Evolutionary conservation across 1,284 basidiomycete genomes (phyloP).

Genomic region (Heterobasidion occidentale): DNA sequence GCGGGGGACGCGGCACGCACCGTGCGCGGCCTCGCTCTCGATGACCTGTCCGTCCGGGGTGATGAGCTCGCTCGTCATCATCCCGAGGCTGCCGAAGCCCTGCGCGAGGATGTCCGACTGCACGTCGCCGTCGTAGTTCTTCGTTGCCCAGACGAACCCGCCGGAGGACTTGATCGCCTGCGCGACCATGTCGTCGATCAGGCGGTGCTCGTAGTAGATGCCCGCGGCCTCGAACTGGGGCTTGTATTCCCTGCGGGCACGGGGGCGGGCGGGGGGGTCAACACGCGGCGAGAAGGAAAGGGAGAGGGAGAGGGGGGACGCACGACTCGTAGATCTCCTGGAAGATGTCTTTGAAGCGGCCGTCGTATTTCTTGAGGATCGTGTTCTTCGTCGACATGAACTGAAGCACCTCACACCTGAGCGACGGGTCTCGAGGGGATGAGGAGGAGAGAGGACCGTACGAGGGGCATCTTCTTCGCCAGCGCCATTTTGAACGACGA

Average conservation of each 20-base stretch:
- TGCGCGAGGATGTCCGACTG: slow-evolving; percentile 90
- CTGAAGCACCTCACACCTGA: slow-evolving; percentile 19
- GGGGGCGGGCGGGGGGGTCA: too few relatives aligned
- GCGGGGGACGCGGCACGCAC: slow-evolving; percentile 24
- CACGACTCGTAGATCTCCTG: slow-evolving; percentile 83
- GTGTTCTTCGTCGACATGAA: slow-evolving; percentile 99
- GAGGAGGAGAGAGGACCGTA: slow-evolving; percentile 25
- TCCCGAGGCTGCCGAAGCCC: slow-evolving; percentile 89
- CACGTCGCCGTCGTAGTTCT: slow-evolving; percentile 97
- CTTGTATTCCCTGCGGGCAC: slow-evolving; percentile 64
- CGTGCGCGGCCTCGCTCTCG: slow-evolving; percentile 94
- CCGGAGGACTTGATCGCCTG: slow-evolving; percentile 95
- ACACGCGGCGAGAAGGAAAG: neutral
- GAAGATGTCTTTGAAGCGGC: slow-evolving; percentile 99
- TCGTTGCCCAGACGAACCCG: slow-evolving; percentile 96
- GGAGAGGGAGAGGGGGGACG: slow-evolving; percentile 16
- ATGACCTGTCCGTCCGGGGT: slow-evolving; percentile 92
- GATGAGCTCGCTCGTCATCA: slow-evolving; percentile 98
- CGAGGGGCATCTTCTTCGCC: slow-evolving; percentile 87
- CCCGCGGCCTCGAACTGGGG: slow-evolving; percentile 72
- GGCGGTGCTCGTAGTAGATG: slow-evolving; percentile 96
- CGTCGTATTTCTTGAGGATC: slow-evolving; percentile 94
- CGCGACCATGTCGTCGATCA: slow-evolving; percentile 94
- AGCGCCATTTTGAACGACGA: slow-evolving; percentile 99
- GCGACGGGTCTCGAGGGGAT: too few relatives aligned